Percentiles rank a stretch among this genome's conserved stretches.
These are phyloP conservation scores for Penicillium sp. DNA, from an alignment of 2,329 filamentous ascomycete genomes.

Conservation along the genomic window DNA sequence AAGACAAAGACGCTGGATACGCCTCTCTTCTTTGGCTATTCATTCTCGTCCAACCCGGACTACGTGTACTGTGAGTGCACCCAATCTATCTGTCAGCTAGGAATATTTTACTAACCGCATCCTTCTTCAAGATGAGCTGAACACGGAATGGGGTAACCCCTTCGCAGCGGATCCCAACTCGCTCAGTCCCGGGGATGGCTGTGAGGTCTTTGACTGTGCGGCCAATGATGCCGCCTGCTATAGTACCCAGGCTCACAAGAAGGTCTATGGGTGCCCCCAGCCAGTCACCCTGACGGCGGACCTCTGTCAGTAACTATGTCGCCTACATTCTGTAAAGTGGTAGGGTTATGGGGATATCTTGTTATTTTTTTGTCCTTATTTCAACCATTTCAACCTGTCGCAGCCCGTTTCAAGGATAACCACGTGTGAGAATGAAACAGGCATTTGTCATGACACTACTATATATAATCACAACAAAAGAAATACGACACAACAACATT, in stretches of 20 bases:
- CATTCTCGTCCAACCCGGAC: constrained; percentile 26
- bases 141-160: constrained; percentile 27
- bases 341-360: constrained; percentile 5
- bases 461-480: no score
- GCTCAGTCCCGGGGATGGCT: constrained; percentile 27
- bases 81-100: constrained; percentile 3
- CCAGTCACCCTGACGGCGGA: constrained; percentile 24
- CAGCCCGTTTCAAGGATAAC: not conserved
- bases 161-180: constrained; percentile 25
- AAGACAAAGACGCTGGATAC: constrained; percentile 29
- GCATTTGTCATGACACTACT: constrained; percentile 1
- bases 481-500: no score
- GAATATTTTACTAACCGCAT: constrained; percentile 11
- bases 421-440: constrained; percentile 2
- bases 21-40: constrained; percentile 31
- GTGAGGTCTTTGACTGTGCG: constrained; percentile 26
- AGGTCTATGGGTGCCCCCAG: constrained; percentile 28
- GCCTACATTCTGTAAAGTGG: constrained; percentile 5
- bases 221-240: constrained; percentile 27
- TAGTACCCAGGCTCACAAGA: constrained; percentile 27
- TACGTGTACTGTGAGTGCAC: constrained; percentile 27
- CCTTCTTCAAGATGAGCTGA: constrained; percentile 24
- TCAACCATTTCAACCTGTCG: not conserved
- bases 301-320: constrained; percentile 21
- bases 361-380: constrained; percentile 8